Base-by-base conservation (phyloP, 306 rosid genomes). In the Castanea sativa region DNA sequence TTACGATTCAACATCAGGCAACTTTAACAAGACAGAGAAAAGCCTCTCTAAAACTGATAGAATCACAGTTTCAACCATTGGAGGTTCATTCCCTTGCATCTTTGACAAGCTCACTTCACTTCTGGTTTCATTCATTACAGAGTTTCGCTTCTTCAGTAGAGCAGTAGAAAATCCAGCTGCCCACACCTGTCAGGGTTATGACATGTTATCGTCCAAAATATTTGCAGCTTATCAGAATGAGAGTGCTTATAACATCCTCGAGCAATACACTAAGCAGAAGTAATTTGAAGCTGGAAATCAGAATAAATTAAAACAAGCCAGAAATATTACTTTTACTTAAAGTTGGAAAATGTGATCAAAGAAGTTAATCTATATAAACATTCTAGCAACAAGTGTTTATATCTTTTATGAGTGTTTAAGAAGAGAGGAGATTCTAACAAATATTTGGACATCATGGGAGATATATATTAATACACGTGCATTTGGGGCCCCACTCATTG, bases 101-200 rank as follows among this genome's bases (percentile, higher is more conserved):
- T 70, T 83, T 61, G 90, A 79, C 76, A 60, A 18, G 69, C 71
- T 83, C 69, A 29, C 78, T 68, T 86, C 85, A 30, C 67, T 76
- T 68, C 81, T 85, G 5, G 82, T 71, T 67, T 76, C 79, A 69
- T 45, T 43, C 29, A 63, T 55, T 21, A 83, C 76, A 60, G 93
- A 87, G 84, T 84, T 91, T 14, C 65, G 83, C 56, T 93, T 95
- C 86, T 92, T 88, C 74, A 95, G 74, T 83, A 93, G 84, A 25
- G 97, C 99, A 0, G 92, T 86, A 73, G 90, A 82, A 79, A 95
- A 95, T 56, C 99, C 99, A 2, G 97, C 96, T 71, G 99, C 97
- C 97, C 96, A 95, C 71, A 95, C 97, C 99, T 95, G 83, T 38
- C 23, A 75, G 30, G 71, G 59, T 77, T 5, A 75, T 55, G 59